Conservation (phyloP, 176 grass and related monocot genomes). For the Lolium perenne region DNA sequence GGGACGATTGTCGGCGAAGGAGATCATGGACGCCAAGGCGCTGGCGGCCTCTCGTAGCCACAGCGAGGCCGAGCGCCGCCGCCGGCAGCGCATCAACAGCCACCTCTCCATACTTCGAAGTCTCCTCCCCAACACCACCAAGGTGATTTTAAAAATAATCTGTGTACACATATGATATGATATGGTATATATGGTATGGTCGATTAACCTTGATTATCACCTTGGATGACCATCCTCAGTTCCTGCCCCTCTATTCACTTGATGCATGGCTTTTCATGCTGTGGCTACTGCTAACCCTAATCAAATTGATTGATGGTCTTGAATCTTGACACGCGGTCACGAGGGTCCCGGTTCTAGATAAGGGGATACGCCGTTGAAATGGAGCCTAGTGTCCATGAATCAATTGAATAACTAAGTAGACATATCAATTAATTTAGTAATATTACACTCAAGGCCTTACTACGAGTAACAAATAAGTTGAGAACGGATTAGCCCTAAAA, state of each 20-base stretch:
- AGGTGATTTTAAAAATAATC: conserved; percentile 46
- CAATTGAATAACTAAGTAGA: not conserved
- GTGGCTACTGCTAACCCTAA: conserved; percentile 26
- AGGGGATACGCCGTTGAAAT: not conserved
- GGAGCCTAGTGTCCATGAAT: not conserved
- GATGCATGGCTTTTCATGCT: not conserved
- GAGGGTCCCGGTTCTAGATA: not conserved
- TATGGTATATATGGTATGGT: conserved; percentile 16
- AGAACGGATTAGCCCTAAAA: conserved; percentile 1
- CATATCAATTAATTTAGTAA: not conserved
- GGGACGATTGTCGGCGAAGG: conserved; percentile 74
- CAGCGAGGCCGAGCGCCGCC: conserved; percentile 97
- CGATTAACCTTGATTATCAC: not conserved
- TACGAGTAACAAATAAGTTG: not conserved
- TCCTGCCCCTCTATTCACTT: not conserved
- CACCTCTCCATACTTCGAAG: conserved; percentile 86
- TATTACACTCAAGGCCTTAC: not conserved
- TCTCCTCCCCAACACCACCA: conserved; percentile 93
- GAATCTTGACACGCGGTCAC: not conserved
- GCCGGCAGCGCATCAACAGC: conserved; percentile 91
- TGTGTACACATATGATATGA: conserved; percentile 12
- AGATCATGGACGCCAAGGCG: conserved; percentile 97
- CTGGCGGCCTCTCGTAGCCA: conserved; percentile 92
- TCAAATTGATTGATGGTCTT: too few species aligned
- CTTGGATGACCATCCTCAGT: not conserved